Conservation (phyloP, 176 grass and related monocot species). For the Pontederia crassipes region DNA sequence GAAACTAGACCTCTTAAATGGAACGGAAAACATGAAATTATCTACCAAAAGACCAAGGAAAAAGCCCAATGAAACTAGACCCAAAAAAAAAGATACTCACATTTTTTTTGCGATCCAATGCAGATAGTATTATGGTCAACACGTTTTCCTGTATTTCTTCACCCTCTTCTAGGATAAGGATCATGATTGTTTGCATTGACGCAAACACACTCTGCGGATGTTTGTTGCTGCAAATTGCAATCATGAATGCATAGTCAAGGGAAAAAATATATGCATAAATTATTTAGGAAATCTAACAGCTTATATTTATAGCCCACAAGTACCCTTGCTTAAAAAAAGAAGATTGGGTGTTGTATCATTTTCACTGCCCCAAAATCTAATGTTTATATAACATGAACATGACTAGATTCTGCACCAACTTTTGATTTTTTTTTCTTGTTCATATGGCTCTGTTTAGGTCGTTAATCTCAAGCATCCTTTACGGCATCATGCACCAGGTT, state of each 20-base stretch:
- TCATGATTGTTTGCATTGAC: conserved; percentile 92
- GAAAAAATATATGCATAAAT: background rate
- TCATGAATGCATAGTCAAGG: conserved; percentile 1
- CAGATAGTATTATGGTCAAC: conserved; percentile 60
- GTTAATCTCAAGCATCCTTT: too few species aligned
- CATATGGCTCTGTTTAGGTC: too few species aligned
- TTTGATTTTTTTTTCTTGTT: too few species aligned
- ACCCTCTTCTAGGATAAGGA: conserved; percentile 87
- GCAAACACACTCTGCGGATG: conserved; percentile 67
- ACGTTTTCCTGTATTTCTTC: conserved; percentile 80
- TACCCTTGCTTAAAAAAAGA: too few species aligned
- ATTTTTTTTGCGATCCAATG: conserved; percentile 61
- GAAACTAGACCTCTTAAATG: conserved; percentile 2
- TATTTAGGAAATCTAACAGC: too few species aligned
- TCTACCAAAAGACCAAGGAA: background rate
- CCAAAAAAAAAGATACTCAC: conserved; percentile 38
- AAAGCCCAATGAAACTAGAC: conserved; percentile 8
- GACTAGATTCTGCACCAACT: too few species aligned
- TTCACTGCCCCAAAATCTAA: too few species aligned
- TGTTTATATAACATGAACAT: too few species aligned
- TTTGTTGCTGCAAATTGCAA: conserved; percentile 51
- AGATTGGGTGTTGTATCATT: too few species aligned
- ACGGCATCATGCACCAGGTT: too few species aligned
- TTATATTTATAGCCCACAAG: too few species aligned
- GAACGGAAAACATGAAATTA: background rate